These are phyloP conservation scores for Hypoxylon sp. DNA, from an alignment of 2,329 filamentous ascomycete species.

Conservation along the genomic window DNA sequence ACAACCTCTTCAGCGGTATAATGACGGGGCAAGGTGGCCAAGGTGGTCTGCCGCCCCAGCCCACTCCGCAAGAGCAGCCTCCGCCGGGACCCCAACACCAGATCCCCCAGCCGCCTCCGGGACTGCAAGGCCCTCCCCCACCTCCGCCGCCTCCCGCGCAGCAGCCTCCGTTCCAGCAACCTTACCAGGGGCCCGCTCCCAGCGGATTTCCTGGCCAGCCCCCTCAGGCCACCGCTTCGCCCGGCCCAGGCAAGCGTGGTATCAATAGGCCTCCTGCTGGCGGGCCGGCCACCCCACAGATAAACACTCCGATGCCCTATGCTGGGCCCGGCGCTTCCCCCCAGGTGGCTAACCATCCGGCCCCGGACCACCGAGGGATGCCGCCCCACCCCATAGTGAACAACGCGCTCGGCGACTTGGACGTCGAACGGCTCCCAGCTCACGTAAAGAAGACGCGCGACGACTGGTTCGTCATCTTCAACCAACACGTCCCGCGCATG, in stretches of 20 bases:
- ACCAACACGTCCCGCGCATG: constrained; percentile 86
- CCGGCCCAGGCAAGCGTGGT: constrained; percentile 77
- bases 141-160: constrained; percentile 68
- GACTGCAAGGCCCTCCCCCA: constrained; percentile 64
- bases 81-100: constrained; percentile 60
- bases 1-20: constrained; percentile 92
- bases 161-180: constrained; percentile 75
- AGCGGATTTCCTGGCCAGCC: constrained; percentile 83
- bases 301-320: constrained; percentile 87
- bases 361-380: constrained; percentile 69
- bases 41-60: constrained; percentile 80
- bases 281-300: constrained; percentile 87
- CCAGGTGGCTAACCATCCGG: constrained; percentile 81
- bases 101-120: constrained; percentile 79
- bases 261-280: constrained; percentile 70
- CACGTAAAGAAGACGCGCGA: constrained; percentile 87
- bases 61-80: constrained; percentile 68
- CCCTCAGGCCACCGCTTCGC: constrained; percentile 84
- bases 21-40: constrained; percentile 89
- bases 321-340: constrained; percentile 84
- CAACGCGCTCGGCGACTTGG: constrained; percentile 81
- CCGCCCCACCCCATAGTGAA: constrained; percentile 61
- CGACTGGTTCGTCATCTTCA: constrained; percentile 98
- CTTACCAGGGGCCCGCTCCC: constrained; percentile 66
- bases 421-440: constrained; percentile 83